Base-by-base conservation (phyloP, 805 yeast genomes). In the Nakazawaea pomicola region DNA sequence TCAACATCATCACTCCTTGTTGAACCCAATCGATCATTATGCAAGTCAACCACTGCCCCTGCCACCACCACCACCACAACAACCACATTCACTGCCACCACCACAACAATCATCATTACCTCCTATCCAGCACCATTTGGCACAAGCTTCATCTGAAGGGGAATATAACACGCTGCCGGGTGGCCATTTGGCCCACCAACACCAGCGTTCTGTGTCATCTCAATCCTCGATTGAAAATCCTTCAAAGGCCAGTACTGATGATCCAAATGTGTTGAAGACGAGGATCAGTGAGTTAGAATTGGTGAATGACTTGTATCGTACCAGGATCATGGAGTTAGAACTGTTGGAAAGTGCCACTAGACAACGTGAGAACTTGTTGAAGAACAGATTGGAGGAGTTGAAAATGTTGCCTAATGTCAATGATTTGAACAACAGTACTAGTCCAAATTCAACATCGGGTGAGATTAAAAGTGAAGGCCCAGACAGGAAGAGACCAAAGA, bases 251-350 rank as follows among this genome's bases (percentile, higher is more conserved):
- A 33, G 34, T 18, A 43, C 38, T 3, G 49, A 48, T 32, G 51
- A 48, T 23, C 40, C 41, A 9, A 40, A 34, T 21, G 65, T 60
- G 40, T 63, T 90, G 47, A 76, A 78, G 48, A 86, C 96, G 0
- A 70, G 95, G 44, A 86, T 90, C 17, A 77, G 84, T 10, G 98
- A 91, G 58, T 71, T 91, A 46, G 98, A 91, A 58, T 68, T 90
- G 32, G 95, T 91, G 30, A 90, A 89, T 53, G 97, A 90, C 56
- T 65, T 91, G 44, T 86, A 88, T 65, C 76, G 86, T 51, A 76
- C 91, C 6, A 76, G 95, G 50, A 86, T 91, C 33, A 68, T 74
- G 58, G 96, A 91, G 56, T 68, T 91, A 48, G 96, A 91, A 62
- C 78, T 78, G 16, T 65, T 70, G 73, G 81, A 76, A 52, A 68